Percentiles rank a stretch among this genome's conserved stretches.
These are phyloP conservation scores for Harringtonia aguacate DNA, from an alignment of 2,329 filamentous ascomycete species.

Conservation along the genomic window DNA sequence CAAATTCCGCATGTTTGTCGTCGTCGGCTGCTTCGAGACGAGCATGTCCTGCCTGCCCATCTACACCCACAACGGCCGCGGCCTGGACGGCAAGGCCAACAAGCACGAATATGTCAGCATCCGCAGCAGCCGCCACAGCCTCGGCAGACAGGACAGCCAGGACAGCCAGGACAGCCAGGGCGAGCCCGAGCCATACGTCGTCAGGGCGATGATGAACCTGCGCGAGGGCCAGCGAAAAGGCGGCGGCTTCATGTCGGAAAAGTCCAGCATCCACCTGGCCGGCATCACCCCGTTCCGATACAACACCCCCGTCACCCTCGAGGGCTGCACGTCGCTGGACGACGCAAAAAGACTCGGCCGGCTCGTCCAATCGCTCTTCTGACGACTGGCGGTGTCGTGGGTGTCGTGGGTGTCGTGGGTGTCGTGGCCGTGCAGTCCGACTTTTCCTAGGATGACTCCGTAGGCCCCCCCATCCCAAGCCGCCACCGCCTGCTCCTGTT, in stretches of 20 bases:
- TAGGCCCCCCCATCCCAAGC: too few relatives aligned
- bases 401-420: too few relatives aligned
- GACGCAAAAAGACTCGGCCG: neutral
- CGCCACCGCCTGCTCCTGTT: too few relatives aligned
- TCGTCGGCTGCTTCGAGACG: constrained; percentile 11
- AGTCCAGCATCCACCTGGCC: constrained; percentile 13
- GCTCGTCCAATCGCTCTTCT: neutral
- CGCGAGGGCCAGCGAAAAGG: neutral
- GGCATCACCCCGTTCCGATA: constrained; percentile 13
- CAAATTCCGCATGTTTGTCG: constrained; percentile 18
- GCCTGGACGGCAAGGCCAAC: constrained; percentile 11
- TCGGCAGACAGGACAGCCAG: neutral
- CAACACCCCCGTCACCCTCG: constrained; percentile 13
- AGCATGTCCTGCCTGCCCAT: constrained; percentile 16
- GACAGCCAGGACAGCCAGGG: constrained; percentile 8
- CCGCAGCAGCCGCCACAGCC: constrained; percentile 11
- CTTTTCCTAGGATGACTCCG: too few relatives aligned
- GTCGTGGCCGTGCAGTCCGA: too few relatives aligned
- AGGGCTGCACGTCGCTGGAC: constrained; percentile 6
- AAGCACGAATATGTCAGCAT: constrained; percentile 14
- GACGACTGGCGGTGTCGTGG: too few relatives aligned
- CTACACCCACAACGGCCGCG: constrained; percentile 15
- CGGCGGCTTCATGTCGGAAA: constrained; percentile 4
- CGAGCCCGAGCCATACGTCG: constrained; percentile 5
- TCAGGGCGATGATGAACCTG: neutral